A percentile compares a stretch with the other conserved stretches of the same genome.
Evolutionary conservation across 2,329 filamentous ascomycete genomes (phyloP).

Genomic region (Fusarium mangiferae): DNA sequence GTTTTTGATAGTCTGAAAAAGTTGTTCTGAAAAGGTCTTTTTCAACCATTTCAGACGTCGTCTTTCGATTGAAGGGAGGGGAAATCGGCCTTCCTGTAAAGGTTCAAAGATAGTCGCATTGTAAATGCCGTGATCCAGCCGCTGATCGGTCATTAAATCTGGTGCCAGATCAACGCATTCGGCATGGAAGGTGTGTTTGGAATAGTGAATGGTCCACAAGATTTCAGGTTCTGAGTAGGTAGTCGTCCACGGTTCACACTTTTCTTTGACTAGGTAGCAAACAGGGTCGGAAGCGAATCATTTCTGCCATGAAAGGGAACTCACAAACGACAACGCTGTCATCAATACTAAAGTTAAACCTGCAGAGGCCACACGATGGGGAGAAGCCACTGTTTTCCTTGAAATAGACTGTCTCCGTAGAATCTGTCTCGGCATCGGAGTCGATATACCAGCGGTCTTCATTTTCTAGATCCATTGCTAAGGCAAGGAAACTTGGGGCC

Average conservation of each 20-base stretch:
- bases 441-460: background rate
- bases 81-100: fast-evolving
- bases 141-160: fast-evolving
- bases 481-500: background rate
- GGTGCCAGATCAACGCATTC: background rate
- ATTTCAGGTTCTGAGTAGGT: no score
- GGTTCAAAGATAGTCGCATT: background rate
- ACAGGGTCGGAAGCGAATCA: background rate
- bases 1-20: fast-evolving
- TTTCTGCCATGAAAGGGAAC: background rate
- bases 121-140: fast-evolving
- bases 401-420: no score
- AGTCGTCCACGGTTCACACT: background rate
- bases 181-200: background rate
- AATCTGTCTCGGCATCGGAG: background rate
- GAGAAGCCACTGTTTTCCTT: background rate
- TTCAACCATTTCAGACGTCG: background rate
- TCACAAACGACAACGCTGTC: background rate
- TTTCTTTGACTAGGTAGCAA: background rate
- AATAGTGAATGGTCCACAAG: no score
- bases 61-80: fast-evolving
- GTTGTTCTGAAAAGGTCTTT: background rate
- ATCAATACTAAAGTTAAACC: background rate
- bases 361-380: background rate
- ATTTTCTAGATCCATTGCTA: background rate